Base-by-base conservation (phyloP, 441 rosid genomes). In the Mallotus japonicus region DNA sequence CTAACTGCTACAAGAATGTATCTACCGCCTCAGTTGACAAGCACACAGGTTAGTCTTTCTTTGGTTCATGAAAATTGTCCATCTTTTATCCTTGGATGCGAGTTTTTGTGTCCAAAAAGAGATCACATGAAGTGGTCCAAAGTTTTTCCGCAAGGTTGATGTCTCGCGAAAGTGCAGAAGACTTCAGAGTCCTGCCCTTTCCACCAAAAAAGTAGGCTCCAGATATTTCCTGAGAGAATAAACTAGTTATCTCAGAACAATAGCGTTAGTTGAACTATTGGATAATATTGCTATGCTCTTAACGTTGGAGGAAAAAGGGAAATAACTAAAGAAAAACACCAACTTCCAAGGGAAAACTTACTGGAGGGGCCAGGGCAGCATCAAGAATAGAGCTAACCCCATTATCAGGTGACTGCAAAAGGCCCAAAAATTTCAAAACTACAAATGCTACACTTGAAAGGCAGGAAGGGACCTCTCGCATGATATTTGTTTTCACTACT, bases 321-420 rank as follows among this genome's bases (percentile, higher is more conserved):
- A 61, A 16, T 19, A 46, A 67, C 22, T 20, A 72, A 49, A 50
- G 8, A 15, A 50, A 19, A 50, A 20, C 9, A 5, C 32, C n/a
- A 50, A 60, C 67, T 50, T 49, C 20, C 46, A 0, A 6, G 1
- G 14, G 58, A 65, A 63, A 63, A 77, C 90, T 87, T 78, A 95
- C 98, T 11, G 92, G 83, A 69, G 98, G 90, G 62, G 96, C 87
- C 75, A 95, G 91, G 67, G 93, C 90, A 54, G 97, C 96, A 83
- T 90, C 95, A 57, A 93, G 82, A 79, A 95, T 77, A 61, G 92
- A 80, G 80, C 79, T 80, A 71, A 87, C 86, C 53, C 92, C 96
- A 44, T 83, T 53, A 70, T 85, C 87, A 32, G 98, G 82, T 53
- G 87, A 84, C 73, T 86, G 88, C 85, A 90, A 67, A 71, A 93